Base-by-base conservation (phyloP, 106 monocot genomes). In the Dioscorea alata region DNA sequence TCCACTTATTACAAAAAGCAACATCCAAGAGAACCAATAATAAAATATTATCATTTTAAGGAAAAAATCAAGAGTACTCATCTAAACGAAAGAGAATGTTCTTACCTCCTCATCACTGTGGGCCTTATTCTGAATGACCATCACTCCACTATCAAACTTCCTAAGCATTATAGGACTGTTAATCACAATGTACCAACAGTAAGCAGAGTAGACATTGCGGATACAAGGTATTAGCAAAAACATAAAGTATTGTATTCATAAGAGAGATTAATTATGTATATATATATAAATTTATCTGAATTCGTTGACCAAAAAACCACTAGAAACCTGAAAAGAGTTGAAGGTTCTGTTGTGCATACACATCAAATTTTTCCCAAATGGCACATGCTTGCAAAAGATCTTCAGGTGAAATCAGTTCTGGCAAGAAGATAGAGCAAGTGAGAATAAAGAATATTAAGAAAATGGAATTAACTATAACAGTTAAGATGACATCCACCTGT, bases 341-440 rank as follows among this genome's bases (percentile, higher is more conserved):
- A 80, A 78, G 72, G 77, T 76, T 80, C 80, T 85, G 76, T 66
- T 32, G 64, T 74, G 79, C 89, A 68, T 99, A 99, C 97, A 99
- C 97, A 75, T 99, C 89, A 83, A 92, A 74, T 82, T 99, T 99
- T 67, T 99, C 92, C 97, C 97, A 99, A 19, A 99, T 62, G 15
- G 74, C 82, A 77, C 97, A 99, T 21, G 97, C 97, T 90, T 83
- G 89, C 66, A 92, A 73, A 34, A 99, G 84, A 77, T 99, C 97
- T n/a, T 99, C 97, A 8, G 97, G 97, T 50, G 97, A 99, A 62
- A 99, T 99, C 76, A 99, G 73, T 71, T 86, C 97, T 99, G 80
- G 22, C 48, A 60, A 48, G 17, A 48, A 34, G 57, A 62, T 33
- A 23, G 34, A 68, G 50, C 72, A 70, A 15, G 13, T 13, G n/a